phyloP scores from a whole-genome alignment of 139 green algal genomes.

The Coelastrella sp. region DNA sequence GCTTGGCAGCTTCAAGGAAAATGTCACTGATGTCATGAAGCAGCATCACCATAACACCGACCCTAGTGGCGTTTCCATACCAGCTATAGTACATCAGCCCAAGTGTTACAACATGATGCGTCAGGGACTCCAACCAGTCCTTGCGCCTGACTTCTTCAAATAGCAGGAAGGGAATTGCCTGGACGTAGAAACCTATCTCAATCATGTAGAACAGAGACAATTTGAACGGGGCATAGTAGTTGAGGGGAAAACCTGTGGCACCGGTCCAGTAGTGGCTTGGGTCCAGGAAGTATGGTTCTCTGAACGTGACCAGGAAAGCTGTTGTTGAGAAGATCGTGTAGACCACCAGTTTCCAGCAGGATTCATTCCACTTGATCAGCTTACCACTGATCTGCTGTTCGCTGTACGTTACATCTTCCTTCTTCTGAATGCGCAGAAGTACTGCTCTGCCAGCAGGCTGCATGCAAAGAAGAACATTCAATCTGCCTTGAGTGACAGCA shows the following conservation, averaged over 20 bases:
- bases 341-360: constrained; percentile 64
- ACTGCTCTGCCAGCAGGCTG: constrained; percentile 48
- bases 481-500: too few species aligned
- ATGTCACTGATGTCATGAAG: constrained; percentile 91
- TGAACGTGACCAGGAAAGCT: constrained; percentile 50
- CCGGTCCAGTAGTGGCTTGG: constrained; percentile 60
- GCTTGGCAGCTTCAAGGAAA: constrained; percentile 90
- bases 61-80: constrained; percentile 75
- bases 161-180: constrained; percentile 67
- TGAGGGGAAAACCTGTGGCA: constrained; percentile 38
- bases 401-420: constrained; percentile 31
- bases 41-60: constrained; percentile 87
- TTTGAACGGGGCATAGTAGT: constrained; percentile 57
- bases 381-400: constrained; percentile 22
- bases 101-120: constrained; percentile 87
- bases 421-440: constrained; percentile 43
- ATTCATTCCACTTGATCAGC: constrained; percentile 73
- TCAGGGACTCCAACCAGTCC: constrained; percentile 83
- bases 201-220: constrained; percentile 81
- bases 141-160: constrained; percentile 78
- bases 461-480: too few species aligned
- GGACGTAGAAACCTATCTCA: constrained; percentile 86
- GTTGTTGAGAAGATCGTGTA: constrained; percentile 62
- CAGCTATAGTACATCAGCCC: constrained; percentile 78
- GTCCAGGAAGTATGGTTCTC: constrained; percentile 68